A percentile compares a stretch with the other conserved stretches of the same genome.
Evolutionary conservation across 106 monocot species (phyloP).

Genomic region (Allium fistulosum): DNA sequence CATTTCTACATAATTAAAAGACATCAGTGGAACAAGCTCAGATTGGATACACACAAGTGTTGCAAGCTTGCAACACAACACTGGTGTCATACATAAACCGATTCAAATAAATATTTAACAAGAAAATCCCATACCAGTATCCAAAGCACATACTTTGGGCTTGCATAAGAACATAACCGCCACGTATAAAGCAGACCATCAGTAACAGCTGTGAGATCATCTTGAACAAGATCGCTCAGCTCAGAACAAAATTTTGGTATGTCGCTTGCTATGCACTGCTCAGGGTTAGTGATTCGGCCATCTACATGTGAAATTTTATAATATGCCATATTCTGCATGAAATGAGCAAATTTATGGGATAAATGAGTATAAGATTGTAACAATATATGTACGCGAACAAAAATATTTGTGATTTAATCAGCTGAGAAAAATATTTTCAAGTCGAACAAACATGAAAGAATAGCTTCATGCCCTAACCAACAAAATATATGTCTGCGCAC

Average conservation of each 20-base stretch:
- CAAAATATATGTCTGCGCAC: too few relatives aligned
- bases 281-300: slow-evolving; percentile 71
- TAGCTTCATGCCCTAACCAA: too few relatives aligned
- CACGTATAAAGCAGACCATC: slow-evolving; percentile 91
- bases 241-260: slow-evolving; percentile 90
- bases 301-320: slow-evolving; percentile 99
- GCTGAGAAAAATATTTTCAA: too few relatives aligned
- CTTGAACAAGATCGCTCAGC: slow-evolving; percentile 95
- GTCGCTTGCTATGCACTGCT: slow-evolving; percentile 95
- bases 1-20: not conserved
- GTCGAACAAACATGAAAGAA: too few relatives aligned
- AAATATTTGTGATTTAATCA: too few relatives aligned
- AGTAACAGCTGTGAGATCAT: slow-evolving; percentile 83
- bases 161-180: slow-evolving; percentile 99
- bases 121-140: slow-evolving; percentile 61
- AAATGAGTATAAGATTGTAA: too few relatives aligned
- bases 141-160: slow-evolving; percentile 99
- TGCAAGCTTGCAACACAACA: not conserved
- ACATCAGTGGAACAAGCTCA: not conserved
- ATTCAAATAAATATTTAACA: not conserved
- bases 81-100: not conserved
- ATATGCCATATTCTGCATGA: slow-evolving; percentile 89
- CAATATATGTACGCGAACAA: too few relatives aligned
- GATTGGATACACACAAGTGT: not conserved
- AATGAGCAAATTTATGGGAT: not conserved